A percentile compares a stretch with the other conserved stretches of the same genome.
These are phyloP conservation scores for Cornus suecica DNA, from an alignment of 148 eudicot species.

Conservation along the genomic window DNA sequence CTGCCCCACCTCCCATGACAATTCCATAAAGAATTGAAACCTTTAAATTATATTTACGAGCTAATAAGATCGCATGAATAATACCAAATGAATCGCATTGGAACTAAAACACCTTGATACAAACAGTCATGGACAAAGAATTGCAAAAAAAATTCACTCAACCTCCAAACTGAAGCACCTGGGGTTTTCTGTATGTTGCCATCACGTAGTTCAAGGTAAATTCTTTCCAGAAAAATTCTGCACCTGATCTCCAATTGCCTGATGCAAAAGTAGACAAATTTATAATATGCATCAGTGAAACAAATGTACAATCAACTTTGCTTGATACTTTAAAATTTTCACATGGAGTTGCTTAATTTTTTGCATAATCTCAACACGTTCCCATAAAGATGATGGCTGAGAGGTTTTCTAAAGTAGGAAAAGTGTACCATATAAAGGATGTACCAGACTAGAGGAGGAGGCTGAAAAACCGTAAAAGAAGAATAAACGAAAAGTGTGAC, in stretches of 20 bases:
- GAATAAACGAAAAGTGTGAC: no score
- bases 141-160: background rate
- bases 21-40: conserved; percentile 93
- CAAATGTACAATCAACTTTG: background rate
- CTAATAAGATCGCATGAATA: conserved; percentile 1
- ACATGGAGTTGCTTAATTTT: background rate
- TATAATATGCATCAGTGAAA: background rate
- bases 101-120: background rate
- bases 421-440: no score
- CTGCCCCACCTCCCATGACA: conserved; percentile 98
- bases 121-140: background rate
- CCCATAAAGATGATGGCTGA: no score
- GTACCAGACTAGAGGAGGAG: no score
- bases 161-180: conserved; percentile 41
- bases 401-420: no score
- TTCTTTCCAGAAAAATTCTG: conserved; percentile 57
- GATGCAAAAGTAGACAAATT: conserved; percentile 15
- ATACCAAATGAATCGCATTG: background rate
- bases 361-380: no score
- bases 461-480: no score
- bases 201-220: conserved; percentile 72
- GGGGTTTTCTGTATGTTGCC: conserved; percentile 80
- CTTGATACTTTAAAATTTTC: background rate
- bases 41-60: conserved; percentile 34
- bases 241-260: conserved; percentile 77